phyloP scores from a whole-genome alignment of 768 basidiomycete species.

The Cubamyces lactineus region DNA sequence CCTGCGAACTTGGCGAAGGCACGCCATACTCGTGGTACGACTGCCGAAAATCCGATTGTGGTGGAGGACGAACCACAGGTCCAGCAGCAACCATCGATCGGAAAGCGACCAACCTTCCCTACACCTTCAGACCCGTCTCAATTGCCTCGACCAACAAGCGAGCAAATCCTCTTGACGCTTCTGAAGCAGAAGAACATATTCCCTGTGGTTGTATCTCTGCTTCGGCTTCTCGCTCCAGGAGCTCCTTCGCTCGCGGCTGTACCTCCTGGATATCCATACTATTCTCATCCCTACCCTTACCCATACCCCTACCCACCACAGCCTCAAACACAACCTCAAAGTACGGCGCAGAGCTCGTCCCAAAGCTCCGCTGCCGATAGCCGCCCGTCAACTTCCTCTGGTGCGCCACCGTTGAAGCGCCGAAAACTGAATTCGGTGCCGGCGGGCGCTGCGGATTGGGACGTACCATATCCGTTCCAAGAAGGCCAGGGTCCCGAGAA shows the following conservation, averaged over 20 bases:
- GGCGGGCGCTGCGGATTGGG: slow-evolving; percentile 82
- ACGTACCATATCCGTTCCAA: slow-evolving; percentile 77
- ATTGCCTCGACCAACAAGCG: slow-evolving; percentile 53
- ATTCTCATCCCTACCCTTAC: slow-evolving; percentile 4
- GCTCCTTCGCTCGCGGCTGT: slow-evolving; percentile 17
- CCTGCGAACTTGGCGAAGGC: slow-evolving; percentile 51
- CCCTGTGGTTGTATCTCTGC: slow-evolving; percentile 62
- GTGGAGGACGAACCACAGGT: slow-evolving; percentile 56
- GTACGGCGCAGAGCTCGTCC: background rate
- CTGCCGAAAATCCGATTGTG: slow-evolving; percentile 67
- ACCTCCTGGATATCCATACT: slow-evolving; percentile 12
- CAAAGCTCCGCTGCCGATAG: slow-evolving; percentile 3
- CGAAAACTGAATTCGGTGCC: slow-evolving; percentile 70
- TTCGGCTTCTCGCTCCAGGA: slow-evolving; percentile 57
- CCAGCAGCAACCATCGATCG: slow-evolving; percentile 22
- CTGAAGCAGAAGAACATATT: slow-evolving; percentile 68
- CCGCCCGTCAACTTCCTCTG: slow-evolving; percentile 15
- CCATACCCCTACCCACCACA: background rate
- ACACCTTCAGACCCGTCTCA: slow-evolving; percentile 43
- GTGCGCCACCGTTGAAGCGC: slow-evolving; percentile 49
- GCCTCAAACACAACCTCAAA: slow-evolving; percentile 4
- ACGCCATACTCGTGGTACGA: slow-evolving; percentile 52
- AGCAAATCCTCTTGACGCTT: slow-evolving; percentile 63
- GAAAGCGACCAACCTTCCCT: slow-evolving; percentile 34
- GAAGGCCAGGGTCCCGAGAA: slow-evolving; percentile 69